Evolutionary conservation across 2,329 filamentous ascomycete genomes (phyloP).

Genomic region (Monosporascus ibericus): DNA sequence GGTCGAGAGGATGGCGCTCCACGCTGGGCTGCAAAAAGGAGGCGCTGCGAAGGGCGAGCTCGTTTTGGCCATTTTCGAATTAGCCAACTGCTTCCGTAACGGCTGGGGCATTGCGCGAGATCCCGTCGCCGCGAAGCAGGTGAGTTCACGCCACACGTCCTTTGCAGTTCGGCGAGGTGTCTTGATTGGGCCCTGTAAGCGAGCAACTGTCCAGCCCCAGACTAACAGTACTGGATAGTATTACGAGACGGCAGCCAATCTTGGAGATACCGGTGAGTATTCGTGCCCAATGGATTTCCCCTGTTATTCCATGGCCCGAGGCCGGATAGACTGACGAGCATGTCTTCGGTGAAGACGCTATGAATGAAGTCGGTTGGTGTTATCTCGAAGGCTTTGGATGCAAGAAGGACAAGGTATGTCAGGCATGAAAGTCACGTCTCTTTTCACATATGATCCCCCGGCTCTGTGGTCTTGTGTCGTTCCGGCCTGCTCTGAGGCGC

Average conservation of each 20-base stretch:
- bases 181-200: not conserved
- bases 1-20: constrained; percentile 78
- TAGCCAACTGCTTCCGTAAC: constrained; percentile 87
- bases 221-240: constrained; percentile 51
- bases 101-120: constrained; percentile 91
- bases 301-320: not conserved
- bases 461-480: not conserved
- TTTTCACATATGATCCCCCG: constrained; percentile 20
- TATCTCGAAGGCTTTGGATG: constrained; percentile 95
- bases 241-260: constrained; percentile 94
- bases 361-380: constrained; percentile 96
- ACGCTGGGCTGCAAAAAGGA: constrained; percentile 85
- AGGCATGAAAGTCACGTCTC: constrained; percentile 18
- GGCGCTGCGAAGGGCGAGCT: constrained; percentile 94
- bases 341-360: constrained; percentile 60
- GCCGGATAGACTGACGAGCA: constrained; percentile 21
- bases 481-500: not conserved
- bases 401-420: constrained; percentile 94
- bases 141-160: constrained; percentile 28
- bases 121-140: constrained; percentile 72
- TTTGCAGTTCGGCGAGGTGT: not conserved
- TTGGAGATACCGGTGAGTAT: constrained; percentile 73
- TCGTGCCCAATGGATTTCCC: constrained; percentile 5
- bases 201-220: not conserved
- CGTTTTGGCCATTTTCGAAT: constrained; percentile 91